A percentile compares a stretch with the other conserved stretches of the same genome.
These are phyloP conservation scores for Saturnispora serradocipensis DNA, from an alignment of 805 yeast genomes.

Conservation along the genomic window DNA sequence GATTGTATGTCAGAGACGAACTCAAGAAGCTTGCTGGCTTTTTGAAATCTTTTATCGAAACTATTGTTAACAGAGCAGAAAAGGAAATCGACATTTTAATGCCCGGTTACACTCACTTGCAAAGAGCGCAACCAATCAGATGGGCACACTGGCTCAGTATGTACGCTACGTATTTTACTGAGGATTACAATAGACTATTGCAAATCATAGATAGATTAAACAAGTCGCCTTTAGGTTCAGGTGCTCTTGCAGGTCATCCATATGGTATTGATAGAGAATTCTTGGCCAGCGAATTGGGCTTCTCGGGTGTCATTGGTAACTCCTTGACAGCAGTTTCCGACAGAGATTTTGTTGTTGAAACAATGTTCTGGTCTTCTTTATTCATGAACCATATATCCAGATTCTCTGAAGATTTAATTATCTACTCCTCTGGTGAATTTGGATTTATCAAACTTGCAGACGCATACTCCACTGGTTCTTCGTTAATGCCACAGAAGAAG, in stretches of 20 bases:
- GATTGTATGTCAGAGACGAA: slow-evolving; percentile 81
- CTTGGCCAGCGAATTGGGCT: slow-evolving; percentile 72
- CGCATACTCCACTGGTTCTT: slow-evolving; percentile 97
- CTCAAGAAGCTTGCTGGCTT: slow-evolving; percentile 50
- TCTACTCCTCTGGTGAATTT: slow-evolving; percentile 96
- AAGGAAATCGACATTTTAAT: slow-evolving; percentile 82
- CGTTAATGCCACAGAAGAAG: slow-evolving; percentile 98
- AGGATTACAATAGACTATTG: slow-evolving; percentile 76
- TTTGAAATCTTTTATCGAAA: slow-evolving; percentile 53
- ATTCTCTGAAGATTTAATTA: slow-evolving; percentile 87
- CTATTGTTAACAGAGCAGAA: slow-evolving; percentile 67
- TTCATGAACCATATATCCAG: slow-evolving; percentile 95
- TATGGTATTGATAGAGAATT: slow-evolving; percentile 96
- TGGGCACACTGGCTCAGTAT: slow-evolving; percentile 97
- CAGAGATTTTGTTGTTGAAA: slow-evolving; percentile 94
- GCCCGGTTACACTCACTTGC: slow-evolving; percentile 99
- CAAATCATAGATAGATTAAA: slow-evolving; percentile 80
- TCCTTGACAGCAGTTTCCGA: slow-evolving; percentile 95
- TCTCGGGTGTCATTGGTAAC: slow-evolving; percentile 83
- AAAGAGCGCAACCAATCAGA: slow-evolving; percentile 98
- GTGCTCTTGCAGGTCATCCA: slow-evolving; percentile 99
- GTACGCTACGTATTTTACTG: slow-evolving; percentile 89
- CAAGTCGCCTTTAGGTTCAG: slow-evolving; percentile 88
- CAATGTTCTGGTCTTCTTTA: slow-evolving; percentile 89
- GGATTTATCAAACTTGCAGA: slow-evolving; percentile 90